Evolutionary conservation across 768 basidiomycete genomes (phyloP).

Genomic region (Lactarius deliciosus): DNA sequence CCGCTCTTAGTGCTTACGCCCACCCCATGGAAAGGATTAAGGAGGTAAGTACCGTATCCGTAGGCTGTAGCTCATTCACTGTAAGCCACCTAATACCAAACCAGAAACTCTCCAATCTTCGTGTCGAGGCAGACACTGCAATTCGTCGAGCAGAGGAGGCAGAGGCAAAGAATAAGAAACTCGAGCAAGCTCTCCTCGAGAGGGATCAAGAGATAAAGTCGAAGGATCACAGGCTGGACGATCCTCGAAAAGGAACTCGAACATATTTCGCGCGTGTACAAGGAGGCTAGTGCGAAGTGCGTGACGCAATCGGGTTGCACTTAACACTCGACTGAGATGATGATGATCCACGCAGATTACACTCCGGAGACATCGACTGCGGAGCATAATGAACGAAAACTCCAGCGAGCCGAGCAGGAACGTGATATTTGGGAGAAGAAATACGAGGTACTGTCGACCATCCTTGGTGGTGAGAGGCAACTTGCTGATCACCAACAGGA

Average conservation of each 20-base stretch:
- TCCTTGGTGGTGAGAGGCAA: neutral
- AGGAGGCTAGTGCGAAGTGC: conserved; percentile 9
- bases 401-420: conserved; percentile 21
- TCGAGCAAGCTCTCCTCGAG: conserved; percentile 23
- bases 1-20: neutral
- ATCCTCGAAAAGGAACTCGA: conserved; percentile 12
- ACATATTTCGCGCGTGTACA: neutral
- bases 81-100: no score
- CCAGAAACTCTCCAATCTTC: conserved; percentile 23
- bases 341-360: conserved; percentile 13
- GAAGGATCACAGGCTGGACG: conserved; percentile 22
- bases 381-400: conserved; percentile 21
- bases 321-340: conserved; percentile 4
- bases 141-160: conserved; percentile 12
- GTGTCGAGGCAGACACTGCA: conserved; percentile 19
- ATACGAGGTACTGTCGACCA: conserved; percentile 16
- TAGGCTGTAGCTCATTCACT: no score
- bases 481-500: conserved; percentile 17
- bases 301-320: neutral
- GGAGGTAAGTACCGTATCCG: conserved; percentile 7
- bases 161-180: conserved; percentile 15
- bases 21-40: conserved; percentile 23
- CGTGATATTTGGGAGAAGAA: conserved; percentile 21
- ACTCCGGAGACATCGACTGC: conserved; percentile 17
- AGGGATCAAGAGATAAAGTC: conserved; percentile 24